A percentile compares a stretch with the other conserved stretches of the same genome.
Conservation (phyloP, 208 protist species). For the Angomonas desouzai region DNA sequence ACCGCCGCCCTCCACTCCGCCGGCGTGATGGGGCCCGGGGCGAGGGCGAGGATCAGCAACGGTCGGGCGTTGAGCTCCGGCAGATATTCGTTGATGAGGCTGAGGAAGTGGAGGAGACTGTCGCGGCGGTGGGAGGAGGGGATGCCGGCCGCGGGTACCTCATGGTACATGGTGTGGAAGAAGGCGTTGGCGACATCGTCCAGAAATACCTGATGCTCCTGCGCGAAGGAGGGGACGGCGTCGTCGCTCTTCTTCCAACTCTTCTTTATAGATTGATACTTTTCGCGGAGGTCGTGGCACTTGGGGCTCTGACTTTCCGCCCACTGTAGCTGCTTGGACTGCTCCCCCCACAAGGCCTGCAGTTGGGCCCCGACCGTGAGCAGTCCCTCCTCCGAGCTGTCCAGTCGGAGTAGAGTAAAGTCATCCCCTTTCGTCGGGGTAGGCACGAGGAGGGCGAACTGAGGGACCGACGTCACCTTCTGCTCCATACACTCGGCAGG, state of each 20-base stretch:
- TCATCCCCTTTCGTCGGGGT: slow-evolving; percentile 9
- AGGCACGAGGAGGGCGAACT: slow-evolving; percentile 23
- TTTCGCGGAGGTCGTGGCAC: background rate
- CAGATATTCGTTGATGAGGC: slow-evolving; percentile 29
- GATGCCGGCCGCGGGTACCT: slow-evolving; percentile 42
- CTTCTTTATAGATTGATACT: background rate
- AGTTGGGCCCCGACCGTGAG: background rate
- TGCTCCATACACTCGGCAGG: slow-evolving; percentile 23
- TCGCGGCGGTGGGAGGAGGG: slow-evolving; percentile 14
- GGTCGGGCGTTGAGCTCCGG: slow-evolving; percentile 32
- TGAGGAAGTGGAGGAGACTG: slow-evolving; percentile 44
- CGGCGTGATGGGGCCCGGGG: slow-evolving; percentile 10
- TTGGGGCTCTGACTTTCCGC: background rate
- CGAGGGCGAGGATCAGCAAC: slow-evolving; percentile 26
- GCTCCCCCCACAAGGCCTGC: background rate
- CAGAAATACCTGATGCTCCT: background rate
- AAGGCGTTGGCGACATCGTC: slow-evolving; percentile 53
- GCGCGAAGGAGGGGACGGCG: background rate
- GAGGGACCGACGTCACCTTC: slow-evolving; percentile 28
- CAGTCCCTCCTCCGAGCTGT: slow-evolving; percentile 2
- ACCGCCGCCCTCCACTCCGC: slow-evolving; percentile 41
- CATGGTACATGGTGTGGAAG: slow-evolving; percentile 54
- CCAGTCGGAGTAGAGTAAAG: slow-evolving; percentile 11
- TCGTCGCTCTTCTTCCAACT: background rate
- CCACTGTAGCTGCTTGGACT: background rate